phyloP scores from a whole-genome alignment of 2,329 filamentous ascomycete species.

The Periconia sp. region DNA sequence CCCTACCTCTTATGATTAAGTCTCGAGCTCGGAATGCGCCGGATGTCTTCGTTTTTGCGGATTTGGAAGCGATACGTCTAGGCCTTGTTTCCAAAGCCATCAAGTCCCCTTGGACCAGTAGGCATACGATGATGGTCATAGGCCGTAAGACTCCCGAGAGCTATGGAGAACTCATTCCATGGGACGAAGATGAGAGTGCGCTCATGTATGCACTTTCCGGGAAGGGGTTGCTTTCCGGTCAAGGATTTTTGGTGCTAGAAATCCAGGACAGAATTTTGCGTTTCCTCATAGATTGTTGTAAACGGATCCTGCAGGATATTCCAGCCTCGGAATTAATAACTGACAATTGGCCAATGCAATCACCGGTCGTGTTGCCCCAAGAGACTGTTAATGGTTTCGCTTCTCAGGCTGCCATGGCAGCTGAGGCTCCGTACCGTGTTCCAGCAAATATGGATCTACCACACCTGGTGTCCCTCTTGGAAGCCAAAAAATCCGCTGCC shows the following conservation, averaged over 20 bases:
- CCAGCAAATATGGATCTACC: slow-evolving; percentile 52
- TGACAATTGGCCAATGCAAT: slow-evolving; percentile 42
- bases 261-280: slow-evolving; percentile 51
- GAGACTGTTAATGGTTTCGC: slow-evolving; percentile 1
- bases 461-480: slow-evolving; percentile 45
- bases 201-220: slow-evolving; percentile 40
- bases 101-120: slow-evolving; percentile 12
- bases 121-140: slow-evolving; percentile 40
- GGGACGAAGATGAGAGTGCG: slow-evolving; percentile 42
- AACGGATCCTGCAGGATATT: slow-evolving; percentile 54
- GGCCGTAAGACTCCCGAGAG: slow-evolving; percentile 26
- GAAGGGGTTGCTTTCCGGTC: slow-evolving; percentile 46
- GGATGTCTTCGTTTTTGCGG: slow-evolving; percentile 51
- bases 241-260: slow-evolving; percentile 56
- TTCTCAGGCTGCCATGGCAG: slow-evolving; percentile 34
- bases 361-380: slow-evolving; percentile 30
- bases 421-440: slow-evolving; percentile 56
- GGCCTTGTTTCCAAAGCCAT: slow-evolving; percentile 5
- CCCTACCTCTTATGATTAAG: slow-evolving; percentile 54
- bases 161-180: slow-evolving; percentile 43
- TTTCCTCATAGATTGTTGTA: slow-evolving; percentile 55
- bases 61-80: slow-evolving; percentile 33
- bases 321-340: slow-evolving; percentile 32
- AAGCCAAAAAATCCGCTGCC: neutral
- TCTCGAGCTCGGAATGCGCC: slow-evolving; percentile 53